phyloP scores from a whole-genome alignment of 1,139 yeast species.

The Taphrina betulina region DNA sequence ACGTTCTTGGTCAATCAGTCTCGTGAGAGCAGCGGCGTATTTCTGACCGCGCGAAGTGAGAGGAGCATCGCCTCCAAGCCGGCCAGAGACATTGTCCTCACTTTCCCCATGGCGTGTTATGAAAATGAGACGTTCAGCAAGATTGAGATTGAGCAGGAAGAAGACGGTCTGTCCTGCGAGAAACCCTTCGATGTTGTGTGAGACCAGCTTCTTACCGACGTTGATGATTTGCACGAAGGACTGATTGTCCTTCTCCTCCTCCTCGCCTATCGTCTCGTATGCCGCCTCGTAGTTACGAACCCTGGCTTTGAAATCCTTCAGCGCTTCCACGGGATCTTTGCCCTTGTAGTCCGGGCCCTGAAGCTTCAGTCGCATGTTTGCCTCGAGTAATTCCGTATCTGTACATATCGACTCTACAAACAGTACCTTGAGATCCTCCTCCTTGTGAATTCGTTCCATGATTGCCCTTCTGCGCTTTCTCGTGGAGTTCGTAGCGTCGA shows the following conservation, averaged over 20 bases:
- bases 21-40: slow-evolving; percentile 68
- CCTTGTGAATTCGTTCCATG: slow-evolving; percentile 66
- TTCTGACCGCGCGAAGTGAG: slow-evolving; percentile 75
- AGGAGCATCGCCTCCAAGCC: slow-evolving; percentile 88
- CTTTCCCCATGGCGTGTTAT: slow-evolving; percentile 94
- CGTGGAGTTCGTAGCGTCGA: slow-evolving; percentile 94
- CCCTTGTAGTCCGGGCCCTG: slow-evolving; percentile 90
- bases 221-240: slow-evolving; percentile 95
- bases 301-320: slow-evolving; percentile 78
- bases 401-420: slow-evolving; percentile 87
- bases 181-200: slow-evolving; percentile 88
- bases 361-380: slow-evolving; percentile 77
- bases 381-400: slow-evolving; percentile 71
- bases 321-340: slow-evolving; percentile 78
- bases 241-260: slow-evolving; percentile 58
- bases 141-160: slow-evolving; percentile 82
- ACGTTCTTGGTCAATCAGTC: slow-evolving; percentile 71
- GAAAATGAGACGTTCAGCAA: slow-evolving; percentile 91
- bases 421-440: slow-evolving; percentile 62
- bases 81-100: slow-evolving; percentile 75
- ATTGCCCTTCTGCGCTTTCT: slow-evolving; percentile 67
- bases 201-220: slow-evolving; percentile 89
- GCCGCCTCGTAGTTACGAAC: slow-evolving; percentile 82
- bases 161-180: slow-evolving; percentile 91
- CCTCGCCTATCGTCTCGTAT: slow-evolving; percentile 83